phyloP scores from a whole-genome alignment of 352 stramenopile species.

The Globisporangium emineosum region DNA sequence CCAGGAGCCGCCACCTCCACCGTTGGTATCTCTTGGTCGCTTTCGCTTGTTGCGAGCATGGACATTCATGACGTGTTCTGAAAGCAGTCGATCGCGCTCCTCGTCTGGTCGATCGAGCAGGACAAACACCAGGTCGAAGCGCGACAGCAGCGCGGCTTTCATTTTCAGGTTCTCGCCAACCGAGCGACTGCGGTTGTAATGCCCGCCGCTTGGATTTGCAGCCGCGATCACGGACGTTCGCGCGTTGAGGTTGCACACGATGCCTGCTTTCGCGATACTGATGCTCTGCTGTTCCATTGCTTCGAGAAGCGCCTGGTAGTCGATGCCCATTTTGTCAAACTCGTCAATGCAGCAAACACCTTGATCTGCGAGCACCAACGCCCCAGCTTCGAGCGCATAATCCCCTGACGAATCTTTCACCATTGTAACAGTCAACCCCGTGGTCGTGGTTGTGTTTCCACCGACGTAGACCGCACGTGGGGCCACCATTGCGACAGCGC shows the following conservation, averaged over 20 bases:
- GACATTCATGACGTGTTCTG: conserved; percentile 94
- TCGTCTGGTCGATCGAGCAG: conserved; percentile 93
- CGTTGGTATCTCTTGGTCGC: conserved; percentile 20
- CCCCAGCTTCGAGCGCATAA: conserved; percentile 90
- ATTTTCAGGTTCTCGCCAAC: conserved; percentile 97
- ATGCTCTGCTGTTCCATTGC: conserved; percentile 99
- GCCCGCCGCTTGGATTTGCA: conserved; percentile 95
- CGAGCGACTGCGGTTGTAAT: conserved; percentile 95
- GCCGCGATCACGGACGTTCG: conserved; percentile 95
- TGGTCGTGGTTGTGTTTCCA: conserved; percentile 95
- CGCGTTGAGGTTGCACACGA: conserved; percentile 94
- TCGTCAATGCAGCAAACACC: conserved; percentile 98
- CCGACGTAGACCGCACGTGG: conserved; percentile 96
- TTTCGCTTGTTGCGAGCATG: conserved; percentile 52
- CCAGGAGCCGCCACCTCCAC: conserved; percentile 18
- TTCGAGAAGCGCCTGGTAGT: conserved; percentile 93
- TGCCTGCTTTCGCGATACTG: conserved; percentile 89
- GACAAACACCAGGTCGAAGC: conserved; percentile 98
- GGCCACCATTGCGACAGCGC: conserved; percentile 87
- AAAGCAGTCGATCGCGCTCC: conserved; percentile 91
- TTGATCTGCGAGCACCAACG: conserved; percentile 92
- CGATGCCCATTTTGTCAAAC: conserved; percentile 97
- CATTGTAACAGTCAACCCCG: conserved; percentile 95
- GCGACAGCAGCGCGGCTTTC: conserved; percentile 92
- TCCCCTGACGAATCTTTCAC: conserved; percentile 92